A percentile compares a stretch with the other conserved stretches of the same genome.
Evolutionary conservation across 768 basidiomycete species (phyloP).

Genomic region (Tylopilus intermedius): DNA sequence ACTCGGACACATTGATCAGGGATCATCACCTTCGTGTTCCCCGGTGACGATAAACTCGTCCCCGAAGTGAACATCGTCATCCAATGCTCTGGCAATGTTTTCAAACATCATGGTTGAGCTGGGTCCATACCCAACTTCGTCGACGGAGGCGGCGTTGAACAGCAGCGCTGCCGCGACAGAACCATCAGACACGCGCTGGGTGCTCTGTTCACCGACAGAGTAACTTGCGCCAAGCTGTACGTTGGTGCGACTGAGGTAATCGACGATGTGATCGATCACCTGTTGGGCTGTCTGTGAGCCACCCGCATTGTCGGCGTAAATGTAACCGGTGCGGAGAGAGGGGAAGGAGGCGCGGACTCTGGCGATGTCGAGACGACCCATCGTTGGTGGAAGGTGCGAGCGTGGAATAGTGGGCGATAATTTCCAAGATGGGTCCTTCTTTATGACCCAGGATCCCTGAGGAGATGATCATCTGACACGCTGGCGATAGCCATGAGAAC

Average conservation of each 20-base stretch:
- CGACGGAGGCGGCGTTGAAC: slow-evolving; percentile 56
- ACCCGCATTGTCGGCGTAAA: slow-evolving; percentile 75
- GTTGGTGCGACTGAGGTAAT: slow-evolving; percentile 70
- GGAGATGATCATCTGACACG: not conserved
- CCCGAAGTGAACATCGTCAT: slow-evolving; percentile 45
- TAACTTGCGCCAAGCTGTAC: slow-evolving; percentile 73
- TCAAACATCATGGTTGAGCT: slow-evolving; percentile 67
- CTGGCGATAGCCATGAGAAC: not conserved
- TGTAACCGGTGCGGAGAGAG: slow-evolving; percentile 50
- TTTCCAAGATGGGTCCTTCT: not conserved
- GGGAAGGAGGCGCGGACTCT: slow-evolving; percentile 61
- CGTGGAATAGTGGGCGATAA: not conserved
- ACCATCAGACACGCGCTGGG: slow-evolving; percentile 47
- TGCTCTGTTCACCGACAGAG: slow-evolving; percentile 49
- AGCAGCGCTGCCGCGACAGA: slow-evolving; percentile 50
- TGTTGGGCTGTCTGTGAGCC: slow-evolving; percentile 59
- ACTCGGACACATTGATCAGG: not conserved
- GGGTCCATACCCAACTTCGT: slow-evolving; percentile 63
- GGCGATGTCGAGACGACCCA: slow-evolving; percentile 40
- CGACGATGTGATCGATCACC: slow-evolving; percentile 55
- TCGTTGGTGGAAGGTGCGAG: not conserved
- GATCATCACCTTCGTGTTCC: slow-evolving; percentile 66
- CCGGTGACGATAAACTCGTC: slow-evolving; percentile 78
- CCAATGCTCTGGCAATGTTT: slow-evolving; percentile 62
- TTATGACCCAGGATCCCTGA: not conserved